phyloP scores from a whole-genome alignment of 768 basidiomycete species.

The Leccinum longicurvipes region DNA sequence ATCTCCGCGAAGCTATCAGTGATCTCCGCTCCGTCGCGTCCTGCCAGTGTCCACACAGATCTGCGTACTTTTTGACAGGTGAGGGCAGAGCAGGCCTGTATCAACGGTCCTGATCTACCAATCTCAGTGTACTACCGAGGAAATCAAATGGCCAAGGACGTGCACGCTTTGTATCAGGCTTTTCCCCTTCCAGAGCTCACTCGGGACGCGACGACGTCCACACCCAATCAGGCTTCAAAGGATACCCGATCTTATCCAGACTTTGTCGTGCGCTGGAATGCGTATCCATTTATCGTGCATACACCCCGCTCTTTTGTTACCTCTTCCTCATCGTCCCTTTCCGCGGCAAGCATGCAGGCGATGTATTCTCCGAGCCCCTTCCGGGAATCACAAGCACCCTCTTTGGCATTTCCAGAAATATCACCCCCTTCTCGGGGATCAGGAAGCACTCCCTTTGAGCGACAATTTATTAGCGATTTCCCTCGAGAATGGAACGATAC shows the following conservation, averaged over 20 bases:
- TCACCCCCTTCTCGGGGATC: conserved; percentile 28
- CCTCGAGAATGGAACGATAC: conserved; percentile 17
- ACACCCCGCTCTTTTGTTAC: conserved; percentile 9
- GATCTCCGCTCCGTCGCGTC: not conserved
- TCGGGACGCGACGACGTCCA: conserved; percentile 7
- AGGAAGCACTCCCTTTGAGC: conserved; percentile 28
- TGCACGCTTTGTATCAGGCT: conserved; percentile 7
- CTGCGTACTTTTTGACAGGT: conserved; percentile 17
- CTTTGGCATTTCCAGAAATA: conserved; percentile 20
- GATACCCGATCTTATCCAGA: not conserved
- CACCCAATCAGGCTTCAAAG: conserved; percentile 11
- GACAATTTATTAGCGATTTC: conserved; percentile 23
- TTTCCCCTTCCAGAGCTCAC: not conserved
- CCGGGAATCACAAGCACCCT: conserved; percentile 13
- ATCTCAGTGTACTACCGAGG: no score
- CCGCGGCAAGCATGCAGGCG: conserved; percentile 6
- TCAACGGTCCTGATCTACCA: no score
- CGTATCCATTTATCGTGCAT: not conserved
- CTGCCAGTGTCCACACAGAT: conserved; percentile 3
- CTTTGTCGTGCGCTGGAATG: not conserved
- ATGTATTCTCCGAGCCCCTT: conserved; percentile 31
- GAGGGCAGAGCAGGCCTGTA: not conserved
- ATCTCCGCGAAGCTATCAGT: conserved; percentile 8
- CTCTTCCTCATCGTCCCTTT: conserved; percentile 13
- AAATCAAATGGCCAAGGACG: no score